phyloP scores from a whole-genome alignment of 805 yeast genomes.

The Schwanniomyces yamadae region DNA sequence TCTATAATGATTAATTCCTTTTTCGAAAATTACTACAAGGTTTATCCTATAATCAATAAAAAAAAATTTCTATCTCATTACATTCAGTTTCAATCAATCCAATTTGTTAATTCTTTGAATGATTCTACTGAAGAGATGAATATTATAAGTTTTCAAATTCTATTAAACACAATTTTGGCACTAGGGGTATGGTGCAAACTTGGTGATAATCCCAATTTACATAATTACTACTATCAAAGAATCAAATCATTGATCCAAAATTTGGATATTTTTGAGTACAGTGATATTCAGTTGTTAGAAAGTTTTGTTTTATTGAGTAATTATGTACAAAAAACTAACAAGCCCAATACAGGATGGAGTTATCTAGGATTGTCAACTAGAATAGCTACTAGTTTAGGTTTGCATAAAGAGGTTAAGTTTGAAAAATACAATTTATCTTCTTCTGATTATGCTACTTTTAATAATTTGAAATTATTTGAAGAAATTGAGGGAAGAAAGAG shows the following conservation, averaged over 20 bases:
- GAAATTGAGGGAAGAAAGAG: constrained; percentile 18
- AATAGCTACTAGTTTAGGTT: constrained; percentile 20
- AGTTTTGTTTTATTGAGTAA: constrained; percentile 42
- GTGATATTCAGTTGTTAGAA: constrained; percentile 18
- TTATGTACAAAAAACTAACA: constrained; percentile 63
- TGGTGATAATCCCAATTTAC: constrained; percentile 18
- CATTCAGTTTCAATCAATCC: constrained; percentile 2
- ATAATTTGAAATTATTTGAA: constrained; percentile 14
- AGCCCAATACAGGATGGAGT: constrained; percentile 56
- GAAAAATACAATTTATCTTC: constrained; percentile 2
- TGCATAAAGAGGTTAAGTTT: constrained; percentile 19
- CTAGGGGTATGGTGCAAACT: constrained; percentile 21
- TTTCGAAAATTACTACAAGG: constrained; percentile 17
- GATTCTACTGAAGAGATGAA: constrained; percentile 9
- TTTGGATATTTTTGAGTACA: constrained; percentile 18
- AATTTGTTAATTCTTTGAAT: constrained; percentile 1
- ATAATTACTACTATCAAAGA: constrained; percentile 16
- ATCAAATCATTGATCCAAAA: constrained; percentile 13
- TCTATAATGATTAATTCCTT: constrained; percentile 12
- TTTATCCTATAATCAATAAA: constrained; percentile 19
- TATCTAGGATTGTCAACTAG: constrained; percentile 19
- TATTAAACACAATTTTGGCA: constrained; percentile 17
- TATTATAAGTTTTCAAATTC: constrained; percentile 15
- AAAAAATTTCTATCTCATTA: constrained; percentile 14
- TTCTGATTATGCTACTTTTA: background rate